Base-by-base conservation (phyloP, 129 eudicot genomes). In the Escallonia herrerae region DNA sequence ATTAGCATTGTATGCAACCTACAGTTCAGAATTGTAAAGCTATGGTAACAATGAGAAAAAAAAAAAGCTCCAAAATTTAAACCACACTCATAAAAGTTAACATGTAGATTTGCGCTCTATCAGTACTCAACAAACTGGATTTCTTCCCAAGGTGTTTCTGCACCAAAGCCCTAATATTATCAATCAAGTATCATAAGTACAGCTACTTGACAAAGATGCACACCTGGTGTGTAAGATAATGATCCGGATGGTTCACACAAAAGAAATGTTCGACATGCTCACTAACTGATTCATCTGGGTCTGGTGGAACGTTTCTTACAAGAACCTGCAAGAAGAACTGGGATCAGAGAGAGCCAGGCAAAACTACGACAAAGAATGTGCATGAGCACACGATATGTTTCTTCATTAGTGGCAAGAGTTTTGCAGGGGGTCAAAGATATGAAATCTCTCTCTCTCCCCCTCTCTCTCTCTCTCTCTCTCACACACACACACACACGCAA, bases 211-310 rank as follows among this genome's bases (percentile, higher is more conserved):
- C 37, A 64, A 62, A 69, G 38, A 70, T 49, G 42, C 72, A 65
- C 55, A 87, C 97, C 95, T 85, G 98, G 76, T 87, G 95, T 42
- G 72, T 40, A 70, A 91, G 91, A 79, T 91, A 91, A 68, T 82
- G 77, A 79, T 87, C 95, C 7, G 91, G 87, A 86, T 91, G 98
- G 74, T 91, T 91, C 49, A 88, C 96, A 50, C 90, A 81, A 65
- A 91, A 91, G 87, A 91, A 91, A 84, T 91, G 98, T 65, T 88
- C 95, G 75, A 91, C 95, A 58, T 91, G 98, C 79, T 85, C 85
- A 56, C 89, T 81, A 51, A 91, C 85, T 60, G 98, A 87, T 81
- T 91, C 96, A 73, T 91, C 96, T 43, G 81, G 81, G 77, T 88
- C 96, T 7, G 95, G 91, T 47, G 98, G 98, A 63, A 91, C 91